These are phyloP conservation scores for Phoenix dactylifera DNA, from an alignment of 176 grass and related monocot genomes.

Conservation along the genomic window DNA sequence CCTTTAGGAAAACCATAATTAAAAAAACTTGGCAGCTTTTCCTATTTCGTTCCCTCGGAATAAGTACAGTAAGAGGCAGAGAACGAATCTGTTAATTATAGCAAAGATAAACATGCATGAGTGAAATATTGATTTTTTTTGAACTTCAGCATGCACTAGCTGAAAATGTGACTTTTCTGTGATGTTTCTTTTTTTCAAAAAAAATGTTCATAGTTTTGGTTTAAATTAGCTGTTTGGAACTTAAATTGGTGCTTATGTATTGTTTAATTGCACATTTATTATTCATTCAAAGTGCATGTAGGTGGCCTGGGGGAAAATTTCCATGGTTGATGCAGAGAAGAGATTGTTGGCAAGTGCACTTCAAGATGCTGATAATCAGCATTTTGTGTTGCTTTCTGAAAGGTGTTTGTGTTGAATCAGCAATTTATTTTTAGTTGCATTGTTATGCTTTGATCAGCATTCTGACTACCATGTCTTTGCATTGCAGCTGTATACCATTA, in stretches of 20 bases:
- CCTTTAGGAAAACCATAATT: too few relatives aligned
- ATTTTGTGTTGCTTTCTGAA: conserved; percentile 94
- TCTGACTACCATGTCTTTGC: conserved; percentile 11
- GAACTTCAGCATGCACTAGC: too few relatives aligned
- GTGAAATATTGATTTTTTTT: too few relatives aligned
- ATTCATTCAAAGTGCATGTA: conserved; percentile 19
- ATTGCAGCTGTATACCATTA: conserved; percentile 80
- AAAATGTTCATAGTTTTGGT: background rate
- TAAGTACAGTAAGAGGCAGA: too few relatives aligned
- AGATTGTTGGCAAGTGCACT: conserved; percentile 90
- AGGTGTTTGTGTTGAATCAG: conserved; percentile 33
- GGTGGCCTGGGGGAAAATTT: conserved; percentile 88
- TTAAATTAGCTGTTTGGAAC: conserved; percentile 8
- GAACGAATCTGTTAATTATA: too few relatives aligned
- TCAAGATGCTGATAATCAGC: conserved; percentile 83
- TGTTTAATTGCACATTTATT: too few relatives aligned
- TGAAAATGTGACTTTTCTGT: too few relatives aligned
- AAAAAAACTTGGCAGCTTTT: too few relatives aligned
- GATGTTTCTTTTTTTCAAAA: too few relatives aligned
- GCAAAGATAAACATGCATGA: too few relatives aligned
- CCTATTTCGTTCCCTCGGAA: too few relatives aligned
- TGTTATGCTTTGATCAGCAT: background rate
- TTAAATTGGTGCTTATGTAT: background rate
- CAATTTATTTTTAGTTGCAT: background rate
- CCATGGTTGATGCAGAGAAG: conserved; percentile 95